Evolutionary conservation across 305 asterid species (phyloP), one percentile per base, ranked within the genome.

Genomic region (Fraxinus ornus): DNA sequence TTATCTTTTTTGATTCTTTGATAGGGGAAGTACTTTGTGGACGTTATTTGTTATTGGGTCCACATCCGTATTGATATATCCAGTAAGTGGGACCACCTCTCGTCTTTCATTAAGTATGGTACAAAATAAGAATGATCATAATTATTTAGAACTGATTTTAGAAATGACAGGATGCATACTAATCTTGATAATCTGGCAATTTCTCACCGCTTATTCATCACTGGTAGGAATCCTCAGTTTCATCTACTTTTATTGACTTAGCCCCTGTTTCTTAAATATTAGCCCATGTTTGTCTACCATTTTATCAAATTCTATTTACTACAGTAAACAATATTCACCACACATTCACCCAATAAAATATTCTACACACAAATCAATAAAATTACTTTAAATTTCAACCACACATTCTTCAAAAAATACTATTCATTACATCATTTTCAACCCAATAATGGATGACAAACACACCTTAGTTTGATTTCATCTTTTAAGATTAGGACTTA

Each of bases 41-140:
- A 76, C 5, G 33, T 8, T 24, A 21, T 44, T 44, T 41, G 57
- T 79, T 73, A 47, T 22, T 32, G 80, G 84, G 82, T 70, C 88
- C 88, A 66, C 80, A 7, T 75, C 84, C 77, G 37, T 21, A 26
- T 39, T 72, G 82, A 73, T 80, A 80, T 30, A 84, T 82, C 33
- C 30, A 55, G 86, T 77, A 82, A 82, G 79, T 80, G 77, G 88
- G 86, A 85, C 86, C 88, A 87, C 81, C 22, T 49, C 33, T n/a
- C 44, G 64, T 4, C 62, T 17, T 49, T 49, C 62, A 49, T 17
- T 4, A 49, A 49, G 62, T 55, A 64, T 35, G 72, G 47, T 84
- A 57, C 86, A 80, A 80, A 80, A 77, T 64, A 79, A 80, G 90
- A 66, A 75, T 82, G 79, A 82, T 81, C 66, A 77, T 76, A 44